A percentile compares a stretch with the other conserved stretches of the same genome.
These are phyloP conservation scores for Nymphaea colorata DNA, from an alignment of 164 flowering plant genomes.

Conservation along the genomic window DNA sequence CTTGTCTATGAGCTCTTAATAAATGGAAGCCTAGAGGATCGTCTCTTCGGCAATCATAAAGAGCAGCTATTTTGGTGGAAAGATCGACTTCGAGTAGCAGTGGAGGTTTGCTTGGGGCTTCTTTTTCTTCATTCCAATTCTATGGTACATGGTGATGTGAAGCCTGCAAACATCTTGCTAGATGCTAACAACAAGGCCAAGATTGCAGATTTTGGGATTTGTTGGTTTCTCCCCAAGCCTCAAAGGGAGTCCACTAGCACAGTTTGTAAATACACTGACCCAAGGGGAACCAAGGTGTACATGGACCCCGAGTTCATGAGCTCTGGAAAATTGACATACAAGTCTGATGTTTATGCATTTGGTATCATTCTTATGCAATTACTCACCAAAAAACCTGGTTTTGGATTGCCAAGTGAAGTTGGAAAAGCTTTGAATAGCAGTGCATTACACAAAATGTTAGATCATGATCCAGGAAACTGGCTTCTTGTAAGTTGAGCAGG, in stretches of 20 bases:
- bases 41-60: conserved; percentile 27
- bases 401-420: conserved; percentile 19
- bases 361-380: conserved; percentile 47
- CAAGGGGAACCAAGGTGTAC: conserved; percentile 59
- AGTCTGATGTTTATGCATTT: conserved; percentile 29
- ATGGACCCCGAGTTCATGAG: conserved; percentile 72
- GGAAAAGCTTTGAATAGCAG: conserved; percentile 6
- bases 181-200: conserved; percentile 42
- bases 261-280: conserved; percentile 27
- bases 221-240: conserved; percentile 22
- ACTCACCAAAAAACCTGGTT: conserved; percentile 37
- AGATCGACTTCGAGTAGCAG: conserved; percentile 45
- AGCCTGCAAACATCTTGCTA: conserved; percentile 40
- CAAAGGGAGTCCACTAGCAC: conserved; percentile 6
- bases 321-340: background rate
- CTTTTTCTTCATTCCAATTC: conserved; percentile 37
- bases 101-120: conserved; percentile 37
- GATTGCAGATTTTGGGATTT: conserved; percentile 26
- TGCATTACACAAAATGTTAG: conserved; percentile 19
- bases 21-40: conserved; percentile 85
- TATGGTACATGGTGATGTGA: conserved; percentile 31
- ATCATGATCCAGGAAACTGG: conserved; percentile 46
- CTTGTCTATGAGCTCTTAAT: conserved; percentile 76
- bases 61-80: conserved; percentile 34
- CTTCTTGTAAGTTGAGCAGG: too few relatives aligned